phyloP scores from a whole-genome alignment of 805 yeast species.

The Kluyveromyces wickerhamii region DNA sequence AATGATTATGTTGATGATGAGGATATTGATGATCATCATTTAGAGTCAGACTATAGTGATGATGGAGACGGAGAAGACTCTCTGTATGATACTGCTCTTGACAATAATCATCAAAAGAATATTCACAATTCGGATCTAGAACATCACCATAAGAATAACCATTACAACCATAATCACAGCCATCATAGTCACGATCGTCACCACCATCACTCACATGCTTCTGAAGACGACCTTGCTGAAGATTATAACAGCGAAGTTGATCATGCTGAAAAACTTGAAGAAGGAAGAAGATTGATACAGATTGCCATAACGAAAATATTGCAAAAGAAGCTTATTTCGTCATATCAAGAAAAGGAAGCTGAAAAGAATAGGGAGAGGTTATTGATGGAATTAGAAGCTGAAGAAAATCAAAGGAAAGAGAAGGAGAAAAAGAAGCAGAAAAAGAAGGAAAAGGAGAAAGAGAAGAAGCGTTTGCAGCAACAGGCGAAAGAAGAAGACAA shows the following conservation, averaged over 20 bases:
- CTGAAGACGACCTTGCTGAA: constrained; percentile 19
- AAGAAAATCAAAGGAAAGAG: constrained; percentile 54
- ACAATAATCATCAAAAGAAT: constrained; percentile 11
- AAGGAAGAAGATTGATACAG: constrained; percentile 73
- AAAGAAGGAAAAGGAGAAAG: constrained; percentile 62
- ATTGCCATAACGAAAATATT: constrained; percentile 72
- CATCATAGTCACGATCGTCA: constrained; percentile 11
- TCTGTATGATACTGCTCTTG: constrained; percentile 4
- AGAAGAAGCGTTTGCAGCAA: constrained; percentile 57
- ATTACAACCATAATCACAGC: constrained; percentile 10
- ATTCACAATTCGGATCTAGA: constrained; percentile 1
- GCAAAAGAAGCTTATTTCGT: constrained; percentile 62
- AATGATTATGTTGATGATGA: constrained; percentile 18
- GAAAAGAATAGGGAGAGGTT: constrained; percentile 59
- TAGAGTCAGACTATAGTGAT: constrained; percentile 15
- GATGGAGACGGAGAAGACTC: constrained; percentile 19
- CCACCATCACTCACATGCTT: constrained; percentile 12
- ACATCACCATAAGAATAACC: constrained; percentile 1
- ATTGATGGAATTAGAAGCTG: constrained; percentile 63
- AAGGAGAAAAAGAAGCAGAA: constrained; percentile 57
- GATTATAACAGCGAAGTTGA: constrained; percentile 34
- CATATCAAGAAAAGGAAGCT: constrained; percentile 74
- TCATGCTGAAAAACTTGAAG: constrained; percentile 62
- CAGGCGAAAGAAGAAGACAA: constrained; percentile 56
- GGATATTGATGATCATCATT: constrained; percentile 11